A percentile compares a stretch with the other conserved stretches of the same genome.
phyloP scores from a whole-genome alignment of 108 stramenopile genomes.

The Parmales sp. region DNA sequence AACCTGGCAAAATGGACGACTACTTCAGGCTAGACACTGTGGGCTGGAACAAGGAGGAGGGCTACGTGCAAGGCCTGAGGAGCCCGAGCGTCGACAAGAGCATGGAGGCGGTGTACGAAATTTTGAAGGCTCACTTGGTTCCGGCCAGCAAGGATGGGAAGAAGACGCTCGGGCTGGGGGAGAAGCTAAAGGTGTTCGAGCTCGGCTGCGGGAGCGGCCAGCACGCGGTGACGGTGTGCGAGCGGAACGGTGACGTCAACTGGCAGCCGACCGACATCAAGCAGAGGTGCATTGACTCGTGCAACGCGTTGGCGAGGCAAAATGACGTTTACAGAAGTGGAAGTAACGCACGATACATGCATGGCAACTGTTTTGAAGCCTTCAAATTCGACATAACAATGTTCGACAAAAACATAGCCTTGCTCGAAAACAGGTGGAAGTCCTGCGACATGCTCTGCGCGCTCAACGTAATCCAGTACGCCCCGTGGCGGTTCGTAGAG shows the following conservation, averaged over 20 bases:
- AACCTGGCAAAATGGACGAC: no score
- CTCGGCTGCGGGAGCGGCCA: background rate
- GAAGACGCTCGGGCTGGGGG: background rate
- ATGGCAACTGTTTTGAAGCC: background rate
- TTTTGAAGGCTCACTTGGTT: background rate
- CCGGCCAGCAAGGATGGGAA: constrained; percentile 1
- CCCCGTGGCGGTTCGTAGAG: background rate
- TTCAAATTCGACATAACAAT: background rate
- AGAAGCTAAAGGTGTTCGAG: background rate
- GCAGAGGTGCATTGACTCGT: background rate
- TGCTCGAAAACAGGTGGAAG: background rate
- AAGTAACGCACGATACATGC: background rate
- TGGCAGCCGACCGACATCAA: constrained; percentile 4
- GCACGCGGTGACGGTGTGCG: background rate
- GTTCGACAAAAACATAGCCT: background rate
- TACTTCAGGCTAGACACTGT: background rate
- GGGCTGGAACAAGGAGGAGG: background rate
- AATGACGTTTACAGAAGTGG: background rate
- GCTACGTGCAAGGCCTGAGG: background rate
- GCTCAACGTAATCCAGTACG: background rate
- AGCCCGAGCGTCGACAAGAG: background rate
- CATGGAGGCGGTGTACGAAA: background rate
- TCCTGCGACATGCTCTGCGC: background rate
- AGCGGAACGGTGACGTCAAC: background rate
- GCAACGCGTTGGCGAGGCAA: background rate